Conservation (phyloP, 345 rosid genomes). For the Pugionium cornutum region DNA sequence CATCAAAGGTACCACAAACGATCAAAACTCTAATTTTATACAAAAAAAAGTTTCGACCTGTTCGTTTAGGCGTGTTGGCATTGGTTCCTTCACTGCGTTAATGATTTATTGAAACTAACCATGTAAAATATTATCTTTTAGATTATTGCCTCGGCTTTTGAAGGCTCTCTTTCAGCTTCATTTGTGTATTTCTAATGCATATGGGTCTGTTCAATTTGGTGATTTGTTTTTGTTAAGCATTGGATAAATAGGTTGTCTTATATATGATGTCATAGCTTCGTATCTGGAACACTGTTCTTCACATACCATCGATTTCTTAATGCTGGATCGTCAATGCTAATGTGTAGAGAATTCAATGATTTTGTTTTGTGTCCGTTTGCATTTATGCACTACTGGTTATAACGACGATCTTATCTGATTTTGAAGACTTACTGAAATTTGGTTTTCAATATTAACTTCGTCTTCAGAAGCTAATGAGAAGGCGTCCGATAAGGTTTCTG, state of each 20-base stretch:
- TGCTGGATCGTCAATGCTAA: neutral
- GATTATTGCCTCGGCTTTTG: neutral
- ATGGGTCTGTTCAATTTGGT: neutral
- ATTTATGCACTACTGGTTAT: neutral
- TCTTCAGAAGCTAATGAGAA: constrained; percentile 61
- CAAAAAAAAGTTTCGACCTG: neutral
- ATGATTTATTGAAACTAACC: neutral
- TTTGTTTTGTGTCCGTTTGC: neutral
- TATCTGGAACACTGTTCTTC: neutral
- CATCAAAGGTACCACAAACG: constrained; percentile 48
- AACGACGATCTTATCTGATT: neutral
- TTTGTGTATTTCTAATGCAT: neutral
- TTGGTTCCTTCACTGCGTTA: neutral
- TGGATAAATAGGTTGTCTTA: neutral
- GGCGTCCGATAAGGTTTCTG: constrained; percentile 65
- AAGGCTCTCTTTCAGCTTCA: too few relatives aligned
- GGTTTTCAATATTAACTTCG: neutral
- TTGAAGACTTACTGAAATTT: neutral
- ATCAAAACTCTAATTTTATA: constrained; percentile 28
- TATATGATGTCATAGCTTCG: neutral
- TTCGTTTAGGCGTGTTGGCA: neutral
- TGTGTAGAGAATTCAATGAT: neutral
- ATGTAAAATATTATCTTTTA: neutral
- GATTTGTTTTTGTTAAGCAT: neutral
- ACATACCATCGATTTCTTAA: neutral